Evolutionary conservation across 768 basidiomycete genomes (phyloP).

Genomic region (Solioccasus polychromus): DNA sequence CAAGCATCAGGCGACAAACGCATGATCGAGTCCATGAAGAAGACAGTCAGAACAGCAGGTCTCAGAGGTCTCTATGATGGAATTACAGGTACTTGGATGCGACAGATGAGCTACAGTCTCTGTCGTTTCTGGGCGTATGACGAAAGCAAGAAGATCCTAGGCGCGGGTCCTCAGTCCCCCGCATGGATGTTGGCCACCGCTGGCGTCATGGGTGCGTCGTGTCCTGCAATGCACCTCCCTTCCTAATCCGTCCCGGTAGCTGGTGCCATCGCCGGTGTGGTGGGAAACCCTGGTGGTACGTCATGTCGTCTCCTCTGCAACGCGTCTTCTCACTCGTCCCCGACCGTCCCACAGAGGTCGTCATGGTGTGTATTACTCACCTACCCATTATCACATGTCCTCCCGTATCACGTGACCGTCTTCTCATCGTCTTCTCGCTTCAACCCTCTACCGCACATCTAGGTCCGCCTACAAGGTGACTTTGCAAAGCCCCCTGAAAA

Average conservation of each 20-base stretch:
- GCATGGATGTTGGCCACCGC: conserved; percentile 80
- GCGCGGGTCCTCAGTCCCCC: conserved; percentile 62
- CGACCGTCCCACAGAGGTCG: conserved; percentile 51
- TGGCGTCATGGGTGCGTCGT: conserved; percentile 77
- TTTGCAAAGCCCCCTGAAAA: conserved; percentile 86
- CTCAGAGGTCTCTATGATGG: conserved; percentile 75
- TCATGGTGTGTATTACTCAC: conserved; percentile 48
- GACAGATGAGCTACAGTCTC: conserved; percentile 91
- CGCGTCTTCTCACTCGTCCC: neutral
- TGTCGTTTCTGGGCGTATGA: conserved; percentile 95
- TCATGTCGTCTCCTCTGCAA: conserved; percentile 15
- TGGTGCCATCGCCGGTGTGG: conserved; percentile 78
- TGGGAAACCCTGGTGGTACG: conserved; percentile 87
- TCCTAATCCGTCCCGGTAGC: conserved; percentile 40
- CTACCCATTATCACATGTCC: conserved; percentile 14
- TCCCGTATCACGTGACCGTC: conserved; percentile 21
- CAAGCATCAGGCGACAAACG: conserved; percentile 92
- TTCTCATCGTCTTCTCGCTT: neutral
- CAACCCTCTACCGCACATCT: neutral
- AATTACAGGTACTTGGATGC: conserved; percentile 83
- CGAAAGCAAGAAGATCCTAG: conserved; percentile 80
- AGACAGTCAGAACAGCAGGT: conserved; percentile 82
- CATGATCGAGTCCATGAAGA: conserved; percentile 80
- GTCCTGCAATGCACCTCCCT: neutral
- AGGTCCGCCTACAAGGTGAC: conserved; percentile 86